Evolutionary conservation across 2,329 filamentous ascomycete species (phyloP).

Genomic region (Pseudocercospora macadamiae): DNA sequence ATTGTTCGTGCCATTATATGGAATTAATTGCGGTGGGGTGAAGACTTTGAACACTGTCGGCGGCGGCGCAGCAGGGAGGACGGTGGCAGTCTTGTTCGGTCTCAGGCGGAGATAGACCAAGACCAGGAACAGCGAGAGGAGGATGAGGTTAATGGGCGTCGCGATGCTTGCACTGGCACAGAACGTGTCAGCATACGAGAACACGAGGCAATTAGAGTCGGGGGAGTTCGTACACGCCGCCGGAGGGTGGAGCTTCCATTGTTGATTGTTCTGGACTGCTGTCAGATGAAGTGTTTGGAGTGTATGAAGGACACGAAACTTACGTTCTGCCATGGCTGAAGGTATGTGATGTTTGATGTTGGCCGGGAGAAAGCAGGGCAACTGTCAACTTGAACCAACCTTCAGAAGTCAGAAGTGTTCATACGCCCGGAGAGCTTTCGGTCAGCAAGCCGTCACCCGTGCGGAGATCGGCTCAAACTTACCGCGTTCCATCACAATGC

Average conservation of each 20-base stretch:
- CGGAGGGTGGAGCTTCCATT: constrained; percentile 14
- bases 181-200: constrained; percentile 5
- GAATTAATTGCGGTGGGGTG: constrained; percentile 78
- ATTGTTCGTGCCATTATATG: constrained; percentile 76
- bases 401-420: background rate
- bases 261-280: constrained; percentile 8
- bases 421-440: too few relatives aligned
- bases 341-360: background rate
- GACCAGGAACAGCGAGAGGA: constrained; percentile 60
- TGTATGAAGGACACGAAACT: constrained; percentile 1
- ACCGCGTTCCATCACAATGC: too few relatives aligned
- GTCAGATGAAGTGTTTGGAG: constrained; percentile 10
- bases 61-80: constrained; percentile 59
- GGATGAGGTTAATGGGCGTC: constrained; percentile 64
- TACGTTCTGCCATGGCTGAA: constrained; percentile 19
- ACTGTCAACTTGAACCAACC: background rate
- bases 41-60: constrained; percentile 87
- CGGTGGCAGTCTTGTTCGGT: constrained; percentile 50
- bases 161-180: constrained; percentile 56
- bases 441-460: background rate
- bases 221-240: constrained; percentile 16
- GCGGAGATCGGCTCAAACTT: too few relatives aligned
- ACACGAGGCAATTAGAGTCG: background rate
- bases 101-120: constrained; percentile 63
- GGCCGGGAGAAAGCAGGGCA: background rate